These are phyloP conservation scores for Rhodotorula sp. DNA, from an alignment of 1,284 basidiomycete species.

Conservation along the genomic window DNA sequence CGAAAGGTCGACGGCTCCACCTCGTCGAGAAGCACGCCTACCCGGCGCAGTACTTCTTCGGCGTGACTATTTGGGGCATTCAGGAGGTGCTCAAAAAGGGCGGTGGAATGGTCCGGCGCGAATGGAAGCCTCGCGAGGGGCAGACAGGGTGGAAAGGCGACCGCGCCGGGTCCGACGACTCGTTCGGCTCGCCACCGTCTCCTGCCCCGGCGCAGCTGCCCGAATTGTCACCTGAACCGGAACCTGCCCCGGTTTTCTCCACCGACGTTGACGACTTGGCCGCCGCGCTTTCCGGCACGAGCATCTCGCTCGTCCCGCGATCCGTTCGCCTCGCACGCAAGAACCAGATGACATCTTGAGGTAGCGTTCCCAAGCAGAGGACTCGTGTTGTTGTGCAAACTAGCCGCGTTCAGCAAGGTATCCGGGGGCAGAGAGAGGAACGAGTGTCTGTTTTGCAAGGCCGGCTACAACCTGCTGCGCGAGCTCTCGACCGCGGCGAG, in stretches of 20 bases:
- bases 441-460: too few species aligned
- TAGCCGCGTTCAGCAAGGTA: too few species aligned
- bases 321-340: slow-evolving; percentile 17
- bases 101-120: slow-evolving; percentile 32
- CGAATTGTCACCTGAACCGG: not conserved
- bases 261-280: slow-evolving; percentile 26
- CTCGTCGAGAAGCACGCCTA: slow-evolving; percentile 77
- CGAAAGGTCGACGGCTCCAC: slow-evolving; percentile 75
- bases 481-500: slow-evolving; percentile 8
- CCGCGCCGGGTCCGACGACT: not conserved
- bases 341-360: slow-evolving; percentile 9
- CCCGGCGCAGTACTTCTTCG: slow-evolving; percentile 83
- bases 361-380: not conserved
- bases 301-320: slow-evolving; percentile 30
- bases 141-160: not conserved
- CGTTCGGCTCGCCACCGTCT: not conserved
- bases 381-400: not conserved
- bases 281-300: slow-evolving; percentile 6
- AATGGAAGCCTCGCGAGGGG: slow-evolving; percentile 23
- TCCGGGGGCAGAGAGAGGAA: too few species aligned
- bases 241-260: not conserved
- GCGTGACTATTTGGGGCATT: slow-evolving; percentile 82
- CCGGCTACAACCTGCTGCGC: not conserved
- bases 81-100: slow-evolving; percentile 21
- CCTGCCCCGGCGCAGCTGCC: not conserved